Conservation (phyloP, 163 green algal genomes). For the Prototheca wickerhamii region DNA sequence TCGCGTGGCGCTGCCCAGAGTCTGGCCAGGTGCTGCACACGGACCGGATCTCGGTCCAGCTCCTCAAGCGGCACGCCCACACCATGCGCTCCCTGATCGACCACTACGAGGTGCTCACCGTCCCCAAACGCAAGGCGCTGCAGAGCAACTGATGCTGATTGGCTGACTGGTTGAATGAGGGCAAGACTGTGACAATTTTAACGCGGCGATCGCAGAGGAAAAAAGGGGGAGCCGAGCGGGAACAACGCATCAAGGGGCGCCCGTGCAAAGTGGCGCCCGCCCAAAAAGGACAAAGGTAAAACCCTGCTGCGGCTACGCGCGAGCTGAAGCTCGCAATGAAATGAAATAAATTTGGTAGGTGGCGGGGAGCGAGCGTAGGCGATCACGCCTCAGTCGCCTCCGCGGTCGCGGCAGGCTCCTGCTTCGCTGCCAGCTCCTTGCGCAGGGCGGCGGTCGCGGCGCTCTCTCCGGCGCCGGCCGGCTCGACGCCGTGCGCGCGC, state of each 20-base stretch:
- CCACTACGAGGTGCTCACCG: neutral
- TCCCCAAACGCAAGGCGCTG: too few species aligned
- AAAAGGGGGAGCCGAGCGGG: too few species aligned
- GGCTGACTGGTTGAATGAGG: too few species aligned
- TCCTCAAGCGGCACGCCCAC: neutral
- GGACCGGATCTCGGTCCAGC: neutral
- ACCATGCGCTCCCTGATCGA: neutral
- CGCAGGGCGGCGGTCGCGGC: constrained; percentile 1
- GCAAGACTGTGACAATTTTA: too few species aligned
- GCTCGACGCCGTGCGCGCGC: constrained; percentile 5
- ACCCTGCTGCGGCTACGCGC: too few species aligned
- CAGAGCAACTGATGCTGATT: too few species aligned
- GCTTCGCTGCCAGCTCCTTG: neutral
- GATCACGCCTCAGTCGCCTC: constrained; percentile 5
- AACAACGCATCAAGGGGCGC: too few species aligned
- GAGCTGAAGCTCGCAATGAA: too few species aligned
- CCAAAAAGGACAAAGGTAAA: too few species aligned
- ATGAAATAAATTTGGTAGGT: neutral
- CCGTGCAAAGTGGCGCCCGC: too few species aligned
- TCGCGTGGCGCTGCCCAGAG: neutral
- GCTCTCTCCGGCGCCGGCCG: neutral
- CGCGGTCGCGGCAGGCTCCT: constrained; percentile 1
- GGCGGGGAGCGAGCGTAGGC: neutral
- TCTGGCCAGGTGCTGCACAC: neutral
- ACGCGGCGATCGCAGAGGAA: too few species aligned